Evolutionary conservation across 164 flowering plant species (phyloP), one percentile per base, ranked within the genome.

Genomic region (Liquidambar formosana): DNA sequence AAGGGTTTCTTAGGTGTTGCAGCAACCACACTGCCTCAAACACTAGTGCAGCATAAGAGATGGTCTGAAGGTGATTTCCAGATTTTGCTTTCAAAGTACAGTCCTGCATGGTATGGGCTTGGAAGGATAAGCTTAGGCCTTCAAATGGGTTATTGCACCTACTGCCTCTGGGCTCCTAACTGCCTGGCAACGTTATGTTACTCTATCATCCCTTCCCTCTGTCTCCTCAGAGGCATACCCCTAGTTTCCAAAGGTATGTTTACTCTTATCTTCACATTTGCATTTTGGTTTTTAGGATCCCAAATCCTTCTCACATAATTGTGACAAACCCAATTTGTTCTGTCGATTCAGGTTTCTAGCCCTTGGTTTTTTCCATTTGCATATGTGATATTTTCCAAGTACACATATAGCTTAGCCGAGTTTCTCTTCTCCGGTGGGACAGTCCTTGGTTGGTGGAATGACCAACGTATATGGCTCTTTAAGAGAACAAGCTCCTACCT

Each of bases 1-100:
- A 51, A 33, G 12, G 88, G 75, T 0, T 89, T 89, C 80, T 51
- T 89, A 52, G 97, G 94, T 1, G 21, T 86, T 46, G 86, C 85
- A 33, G 78, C 89, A 14, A 78, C 76, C 10, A 80, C 88, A 38
- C 72, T 89, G 22, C 70, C 63, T 45, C 78, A 86, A 44, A 47
- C 80, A 15, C 83, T 92, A 8, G 83, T 87, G 33, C 93, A 88
- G 71, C 91, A 86, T 47, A 88, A 86, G 79, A 81, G 97, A 82
- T 90, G 95, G 95, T 76, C 88, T 4, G 97, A 88, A 78, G 97
- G 94, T 10, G 81, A 86, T 54, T 64, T 90, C 19, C 92, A 85
- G 75, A 82, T 92, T n/a, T 25, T 88, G 10, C 59, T 89, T 0
- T 83, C 92, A 0, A 81, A 70, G 65, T 81, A 80, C 58, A 75